Base-by-base conservation (phyloP, 2,329 filamentous ascomycete genomes). In the Phyllosticta citribraziliensis region DNA sequence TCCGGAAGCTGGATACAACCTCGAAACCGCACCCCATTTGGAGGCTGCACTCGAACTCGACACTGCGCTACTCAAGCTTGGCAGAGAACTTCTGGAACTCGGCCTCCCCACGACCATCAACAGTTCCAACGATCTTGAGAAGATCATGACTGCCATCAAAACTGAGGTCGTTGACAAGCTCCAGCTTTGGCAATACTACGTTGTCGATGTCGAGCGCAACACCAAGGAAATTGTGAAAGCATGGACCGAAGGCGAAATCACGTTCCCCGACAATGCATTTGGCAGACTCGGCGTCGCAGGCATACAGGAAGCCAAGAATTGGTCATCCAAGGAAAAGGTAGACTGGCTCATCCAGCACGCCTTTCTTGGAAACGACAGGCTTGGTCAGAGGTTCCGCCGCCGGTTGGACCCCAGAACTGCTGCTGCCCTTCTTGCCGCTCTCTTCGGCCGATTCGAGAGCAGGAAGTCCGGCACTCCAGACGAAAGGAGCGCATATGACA, bases 1-100 rank as follows among this genome's bases (percentile, higher is more conserved):
- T 70, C 94, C 95, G 0, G 94, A 99, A 68, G 88, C 91, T 53
- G 94, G 94, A 17, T 99, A 99, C 80, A 99, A 95, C 72, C 79
- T 96, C 65, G 86, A 86, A 51, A 97, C 93, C 0, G 92, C 94
- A 0, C 94, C 94, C 10, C 85, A 84, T 79, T 73, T 87, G 50
- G 78, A 82, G 66, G 75, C 83, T 52, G 84, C 84, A 3, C 78
- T 96, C 17, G 88, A 91, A 63, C 79, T 97, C n/a, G 86, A 96
- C 69, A 84, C 80, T 51, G 86, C 85, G 35, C 76, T 97, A n/a
- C 72, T 88, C 58, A 75, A 84, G 58, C 89, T 84, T 69, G 80
- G 87, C 63, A 76, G 80, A 25, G 78, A 85, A 6, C 76, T 90
- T n/a, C 76, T 80, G 54, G 78, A 82, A 55, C 77, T 92, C 2